Percentiles rank a stretch among this genome's conserved stretches.
These are phyloP conservation scores for Pestalotiopsis sp. DNA, from an alignment of 2,329 filamentous ascomycete genomes.

Conservation along the genomic window DNA sequence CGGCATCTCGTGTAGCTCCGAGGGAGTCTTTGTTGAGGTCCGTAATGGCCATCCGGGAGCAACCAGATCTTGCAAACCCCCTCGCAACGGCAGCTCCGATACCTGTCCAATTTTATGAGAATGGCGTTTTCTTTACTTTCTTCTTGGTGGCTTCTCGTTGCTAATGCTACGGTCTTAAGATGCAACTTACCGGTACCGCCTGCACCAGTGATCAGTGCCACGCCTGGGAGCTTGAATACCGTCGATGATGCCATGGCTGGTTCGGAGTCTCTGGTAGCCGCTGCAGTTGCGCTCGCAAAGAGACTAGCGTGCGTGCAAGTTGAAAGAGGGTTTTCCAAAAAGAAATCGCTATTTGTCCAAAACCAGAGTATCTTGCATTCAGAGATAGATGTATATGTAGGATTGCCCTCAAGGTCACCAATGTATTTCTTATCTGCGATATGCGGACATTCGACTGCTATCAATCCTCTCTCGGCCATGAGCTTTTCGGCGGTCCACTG, in stretches of 20 bases:
- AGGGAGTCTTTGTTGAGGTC: conserved; percentile 46
- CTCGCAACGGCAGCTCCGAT: conserved; percentile 55
- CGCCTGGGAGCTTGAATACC: conserved; percentile 38
- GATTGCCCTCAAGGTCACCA: too few species aligned
- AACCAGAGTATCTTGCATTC: not conserved
- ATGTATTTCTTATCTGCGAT: not conserved
- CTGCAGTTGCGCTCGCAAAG: not conserved
- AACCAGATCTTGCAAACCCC: conserved; percentile 51
- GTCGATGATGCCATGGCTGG: conserved; percentile 16
- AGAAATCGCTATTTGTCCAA: not conserved
- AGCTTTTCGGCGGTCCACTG: not conserved
- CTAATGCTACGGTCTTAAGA: too few species aligned
- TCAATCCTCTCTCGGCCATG: not conserved
- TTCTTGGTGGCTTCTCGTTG: too few species aligned
- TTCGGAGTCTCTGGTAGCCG: not conserved
- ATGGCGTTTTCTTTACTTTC: too few species aligned
- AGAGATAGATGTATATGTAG: too few species aligned
- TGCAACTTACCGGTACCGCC: conserved; percentile 42
- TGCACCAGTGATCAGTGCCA: conserved; percentile 47
- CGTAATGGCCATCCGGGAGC: conserved; percentile 52
- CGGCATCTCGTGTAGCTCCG: conserved; percentile 32
- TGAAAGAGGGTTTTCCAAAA: not conserved
- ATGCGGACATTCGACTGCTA: not conserved
- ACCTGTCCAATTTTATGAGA: conserved; percentile 33
- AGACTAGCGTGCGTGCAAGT: not conserved